Conservation (phyloP, 352 stramenopile genomes). For the Globisporangium mamillatum region DNA sequence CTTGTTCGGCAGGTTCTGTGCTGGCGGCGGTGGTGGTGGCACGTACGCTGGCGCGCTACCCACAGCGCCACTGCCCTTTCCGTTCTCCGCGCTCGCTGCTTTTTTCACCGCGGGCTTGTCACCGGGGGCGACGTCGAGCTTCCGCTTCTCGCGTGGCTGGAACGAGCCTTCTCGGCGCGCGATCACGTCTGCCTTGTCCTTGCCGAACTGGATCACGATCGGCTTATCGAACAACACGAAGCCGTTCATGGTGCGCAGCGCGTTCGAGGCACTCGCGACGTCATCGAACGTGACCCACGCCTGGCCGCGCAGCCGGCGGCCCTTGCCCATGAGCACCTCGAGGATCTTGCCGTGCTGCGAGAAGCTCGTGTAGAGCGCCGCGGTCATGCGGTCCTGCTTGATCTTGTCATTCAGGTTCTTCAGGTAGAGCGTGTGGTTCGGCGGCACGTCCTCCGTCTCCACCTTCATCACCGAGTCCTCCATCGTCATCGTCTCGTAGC, state of each 20-base stretch:
- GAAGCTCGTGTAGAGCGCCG: conserved; percentile 87
- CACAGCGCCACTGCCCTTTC: conserved; percentile 15
- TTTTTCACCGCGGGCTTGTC: conserved; percentile 26
- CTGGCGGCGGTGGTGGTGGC: conserved; percentile 35
- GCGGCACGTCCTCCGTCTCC: conserved; percentile 57
- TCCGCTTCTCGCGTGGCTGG: conserved; percentile 79
- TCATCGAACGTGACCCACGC: conserved; percentile 93
- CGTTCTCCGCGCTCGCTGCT: conserved; percentile 26
- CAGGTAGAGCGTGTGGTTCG: conserved; percentile 92
- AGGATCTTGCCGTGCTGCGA: conserved; percentile 92
- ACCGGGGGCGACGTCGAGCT: conserved; percentile 54
- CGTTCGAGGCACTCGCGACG: conserved; percentile 83
- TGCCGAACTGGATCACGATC: conserved; percentile 77
- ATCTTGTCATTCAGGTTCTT: conserved; percentile 96
- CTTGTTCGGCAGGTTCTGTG: conserved; percentile 82
- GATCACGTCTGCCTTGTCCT: conserved; percentile 84
- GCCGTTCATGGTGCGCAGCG: conserved; percentile 84
- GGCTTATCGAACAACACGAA: conserved; percentile 89
- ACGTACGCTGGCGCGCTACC: conserved; percentile 15
- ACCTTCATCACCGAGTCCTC: conserved; percentile 2
- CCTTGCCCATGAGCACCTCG: conserved; percentile 86
- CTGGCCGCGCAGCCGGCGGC: conserved; percentile 83
- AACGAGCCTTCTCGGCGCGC: conserved; percentile 67
- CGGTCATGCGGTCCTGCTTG: conserved; percentile 90
- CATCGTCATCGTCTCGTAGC: background rate